Evolutionary conservation across 495 filamentous ascomycete species (phyloP), one percentile per base, ranked within the genome.

Genomic region (Penicillium egyptiacum): DNA sequence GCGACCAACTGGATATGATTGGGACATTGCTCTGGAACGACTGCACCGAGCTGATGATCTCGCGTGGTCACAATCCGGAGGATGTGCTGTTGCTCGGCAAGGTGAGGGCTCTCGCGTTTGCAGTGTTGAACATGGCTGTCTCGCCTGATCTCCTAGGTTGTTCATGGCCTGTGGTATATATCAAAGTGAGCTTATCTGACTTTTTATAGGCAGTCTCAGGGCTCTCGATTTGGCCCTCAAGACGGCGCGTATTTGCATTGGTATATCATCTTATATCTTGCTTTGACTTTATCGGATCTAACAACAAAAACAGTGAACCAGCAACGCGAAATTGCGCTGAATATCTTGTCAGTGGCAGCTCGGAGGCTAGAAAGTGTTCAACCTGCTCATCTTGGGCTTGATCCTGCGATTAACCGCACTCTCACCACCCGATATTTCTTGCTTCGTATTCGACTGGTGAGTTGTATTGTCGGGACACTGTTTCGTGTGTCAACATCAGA

Each of bases 161-260:
- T 20, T 50, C 9, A 19, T 20, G 11, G 17, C 2, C 11, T 8
- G 2, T 50, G 10, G 1, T 37, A 16, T 19, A 22, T 12, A 4
- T 30, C n/a, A 7, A 23, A 25, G 35, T 22, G 12, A 23, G 16
- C 35, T 11, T 8, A 25, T 8, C 47, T 50, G 6, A 50, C 5
- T 1, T 50, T 11, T 11, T 11, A n/a, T 14, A 81, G 74, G 83
- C 45, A 70, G 77, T 50, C 50, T 85, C 50, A 79, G 86, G 56
- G 66, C 88, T 55, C 71, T 91, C 59, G 86, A 81, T 67, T 68
- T 88, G 63, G 84, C 84, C 19, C 70, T 93, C 49, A 91, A 85
- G 66, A 78, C 85, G 25, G 81, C 79, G 0, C 55, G 31, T n/a
- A 35, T 33, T 42, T 55, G 46, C 30, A 19, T 26, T 30, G 19